phyloP scores from a whole-genome alignment of 768 basidiomycete species.

The Suillus spraguei region DNA sequence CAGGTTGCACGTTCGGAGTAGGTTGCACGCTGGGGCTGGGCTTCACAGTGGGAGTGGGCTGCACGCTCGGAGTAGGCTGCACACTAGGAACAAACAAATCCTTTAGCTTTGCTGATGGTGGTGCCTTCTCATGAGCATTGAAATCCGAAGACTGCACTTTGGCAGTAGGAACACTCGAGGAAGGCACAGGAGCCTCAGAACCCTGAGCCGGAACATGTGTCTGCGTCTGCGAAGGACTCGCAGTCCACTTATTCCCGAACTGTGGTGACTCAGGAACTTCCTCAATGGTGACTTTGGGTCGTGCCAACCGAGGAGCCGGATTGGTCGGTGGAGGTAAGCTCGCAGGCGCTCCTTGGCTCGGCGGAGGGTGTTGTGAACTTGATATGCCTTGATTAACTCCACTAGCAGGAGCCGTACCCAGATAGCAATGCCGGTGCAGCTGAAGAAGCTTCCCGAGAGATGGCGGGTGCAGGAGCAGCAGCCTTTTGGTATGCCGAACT shows the following conservation, averaged over 20 bases:
- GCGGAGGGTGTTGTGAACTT: not conserved
- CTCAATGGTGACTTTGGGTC: conserved; percentile 33
- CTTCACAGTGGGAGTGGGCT: not conserved
- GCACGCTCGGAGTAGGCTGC: not conserved
- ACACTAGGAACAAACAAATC: conserved; percentile 13
- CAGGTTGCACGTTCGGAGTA: not conserved
- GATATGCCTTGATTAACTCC: not conserved
- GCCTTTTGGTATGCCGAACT: conserved; percentile 1
- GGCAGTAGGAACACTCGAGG: not conserved
- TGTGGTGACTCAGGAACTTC: conserved; percentile 27
- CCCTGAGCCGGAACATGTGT: conserved; percentile 13
- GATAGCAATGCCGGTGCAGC: not conserved
- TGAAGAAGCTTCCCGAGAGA: conserved; percentile 3
- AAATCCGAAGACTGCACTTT: conserved; percentile 16
- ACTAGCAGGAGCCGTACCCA: not conserved
- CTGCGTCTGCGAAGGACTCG: conserved; percentile 12
- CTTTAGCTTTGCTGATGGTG: conserved; percentile 15
- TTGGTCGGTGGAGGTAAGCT: conserved; percentile 10
- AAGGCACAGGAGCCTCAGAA: conserved; percentile 14
- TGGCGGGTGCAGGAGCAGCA: not conserved
- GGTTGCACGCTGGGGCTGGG: not conserved
- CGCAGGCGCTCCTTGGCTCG: not conserved
- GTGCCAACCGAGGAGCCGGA: conserved; percentile 13
- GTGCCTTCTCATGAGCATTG: conserved; percentile 18
- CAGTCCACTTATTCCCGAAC: conserved; percentile 15